Conservation (phyloP, 2,329 filamentous ascomycete genomes). For the Curvularia sp. region DNA sequence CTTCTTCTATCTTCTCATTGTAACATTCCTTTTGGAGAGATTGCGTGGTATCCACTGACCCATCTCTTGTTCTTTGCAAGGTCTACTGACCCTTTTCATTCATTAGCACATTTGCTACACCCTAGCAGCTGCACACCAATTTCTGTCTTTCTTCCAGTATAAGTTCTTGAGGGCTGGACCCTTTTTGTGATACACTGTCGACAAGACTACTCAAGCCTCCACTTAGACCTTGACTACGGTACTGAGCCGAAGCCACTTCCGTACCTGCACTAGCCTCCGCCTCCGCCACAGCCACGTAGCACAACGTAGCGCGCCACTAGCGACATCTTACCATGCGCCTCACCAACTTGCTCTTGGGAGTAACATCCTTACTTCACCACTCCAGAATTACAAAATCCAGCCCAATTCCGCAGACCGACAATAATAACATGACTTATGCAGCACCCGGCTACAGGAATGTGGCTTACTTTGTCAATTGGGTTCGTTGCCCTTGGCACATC, state of each 20-base stretch:
- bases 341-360: conserved; percentile 32
- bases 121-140: background rate
- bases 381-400: conserved; percentile 27
- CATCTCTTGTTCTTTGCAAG: conserved; percentile 20
- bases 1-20: conserved; percentile 24
- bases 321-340: conserved; percentile 32
- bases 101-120: conserved; percentile 5
- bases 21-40: conserved; percentile 35
- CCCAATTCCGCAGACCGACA: conserved; percentile 31
- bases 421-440: conserved; percentile 24
- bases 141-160: conserved; percentile 4
- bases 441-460: conserved; percentile 47
- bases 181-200: background rate
- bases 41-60: conserved; percentile 36
- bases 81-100: conserved; percentile 14
- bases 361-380: conserved; percentile 33
- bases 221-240: conserved; percentile 6
- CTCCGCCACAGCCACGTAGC: conserved; percentile 34
- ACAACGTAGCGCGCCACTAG: conserved; percentile 33
- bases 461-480: conserved; percentile 52
- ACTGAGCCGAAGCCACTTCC: conserved; percentile 19
- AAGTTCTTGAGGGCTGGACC: background rate
- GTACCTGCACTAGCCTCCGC: conserved; percentile 31
- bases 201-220: background rate
- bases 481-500: conserved; percentile 21